Evolutionary conservation across 495 filamentous ascomycete genomes (phyloP), one percentile per base, ranked within the genome.

Genomic region (Xylaria sp.): DNA sequence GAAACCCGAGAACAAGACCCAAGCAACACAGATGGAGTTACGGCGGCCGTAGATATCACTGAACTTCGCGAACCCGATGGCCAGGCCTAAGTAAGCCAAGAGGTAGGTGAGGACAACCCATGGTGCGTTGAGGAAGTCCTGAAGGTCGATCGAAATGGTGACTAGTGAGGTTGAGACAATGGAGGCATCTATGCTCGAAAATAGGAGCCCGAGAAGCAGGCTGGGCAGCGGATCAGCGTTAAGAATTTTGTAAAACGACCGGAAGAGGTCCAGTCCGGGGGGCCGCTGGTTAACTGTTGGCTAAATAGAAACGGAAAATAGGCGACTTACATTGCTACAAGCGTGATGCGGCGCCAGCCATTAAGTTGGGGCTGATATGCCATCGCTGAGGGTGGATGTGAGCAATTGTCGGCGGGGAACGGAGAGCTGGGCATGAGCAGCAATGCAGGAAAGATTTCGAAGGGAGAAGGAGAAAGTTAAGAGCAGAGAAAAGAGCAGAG

Each of bases 121-220:
- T 21, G 85, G 84, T 5, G 80, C 81, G 68, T 88, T 80, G 24
- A 84, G 77, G 67, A 88, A 88, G 46, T 88, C 82, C 8, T 84
- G 71, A 26, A 91, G 74, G 29, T 85, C 84, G 53, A 85, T 80
- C 3, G 85, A 87, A 61, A 91, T 90, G 14, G 84, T 84, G 19
- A 90, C 84, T 7, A 91, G 82, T 3, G 90, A 85, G 0, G 90
- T 91, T 48, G 88, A 87, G 17, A 91, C 86, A 61, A 91, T 90
- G 0, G 89, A 88, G n/a, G 86, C 85, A 67, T 91, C 89, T 14
- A 91, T 74, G 62, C 85, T 88, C 17, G 87, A 86, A 29, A 91
- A 85, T 35, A 90, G 85, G 43, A 91, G 85, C 24, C 84, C 83
- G 21, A 87, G 73, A 40, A 86, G 79, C 48, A 90, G 81, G 41